Evolutionary conservation across 179 eudicot genomes (phyloP).

Genomic region (Gypsophila paniculata): DNA sequence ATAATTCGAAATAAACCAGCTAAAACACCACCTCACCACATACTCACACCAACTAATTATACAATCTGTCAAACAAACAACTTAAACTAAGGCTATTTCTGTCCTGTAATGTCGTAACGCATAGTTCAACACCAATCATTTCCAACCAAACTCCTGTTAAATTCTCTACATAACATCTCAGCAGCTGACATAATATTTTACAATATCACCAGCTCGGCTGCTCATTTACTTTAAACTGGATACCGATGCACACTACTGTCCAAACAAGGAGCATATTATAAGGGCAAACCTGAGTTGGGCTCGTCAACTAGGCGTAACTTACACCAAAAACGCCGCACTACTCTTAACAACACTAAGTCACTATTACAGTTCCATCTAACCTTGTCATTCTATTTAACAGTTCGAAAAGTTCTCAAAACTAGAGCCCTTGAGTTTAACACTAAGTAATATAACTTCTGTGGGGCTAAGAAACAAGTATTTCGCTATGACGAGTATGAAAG

Average conservation of each 20-base stretch:
- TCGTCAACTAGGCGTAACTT: not conserved
- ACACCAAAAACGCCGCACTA: not conserved
- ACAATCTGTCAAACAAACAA: slow-evolving; percentile 17
- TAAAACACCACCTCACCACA: slow-evolving; percentile 4
- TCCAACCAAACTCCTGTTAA: slow-evolving; percentile 24
- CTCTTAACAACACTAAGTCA: not conserved
- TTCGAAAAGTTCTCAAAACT: no score
- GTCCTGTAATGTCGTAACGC: not conserved
- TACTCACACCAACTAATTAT: slow-evolving; percentile 12
- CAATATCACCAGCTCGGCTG: not conserved
- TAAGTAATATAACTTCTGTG: no score
- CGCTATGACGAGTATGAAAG: no score
- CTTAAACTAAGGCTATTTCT: slow-evolving; percentile 9
- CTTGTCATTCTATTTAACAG: not conserved
- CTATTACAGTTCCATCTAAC: not conserved
- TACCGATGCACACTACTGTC: not conserved
- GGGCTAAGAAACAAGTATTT: no score
- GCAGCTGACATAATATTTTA: not conserved
- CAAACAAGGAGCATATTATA: not conserved
- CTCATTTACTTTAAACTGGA: not conserved
- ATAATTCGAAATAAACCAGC: not conserved
- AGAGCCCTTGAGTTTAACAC: no score
- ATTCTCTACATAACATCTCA: not conserved
- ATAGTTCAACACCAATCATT: slow-evolving; percentile 10
- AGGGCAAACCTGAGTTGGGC: not conserved